Percentiles rank a stretch among this genome's conserved stretches.
phyloP scores from a whole-genome alignment of 805 yeast species.

The Lipomyces lipofer region DNA sequence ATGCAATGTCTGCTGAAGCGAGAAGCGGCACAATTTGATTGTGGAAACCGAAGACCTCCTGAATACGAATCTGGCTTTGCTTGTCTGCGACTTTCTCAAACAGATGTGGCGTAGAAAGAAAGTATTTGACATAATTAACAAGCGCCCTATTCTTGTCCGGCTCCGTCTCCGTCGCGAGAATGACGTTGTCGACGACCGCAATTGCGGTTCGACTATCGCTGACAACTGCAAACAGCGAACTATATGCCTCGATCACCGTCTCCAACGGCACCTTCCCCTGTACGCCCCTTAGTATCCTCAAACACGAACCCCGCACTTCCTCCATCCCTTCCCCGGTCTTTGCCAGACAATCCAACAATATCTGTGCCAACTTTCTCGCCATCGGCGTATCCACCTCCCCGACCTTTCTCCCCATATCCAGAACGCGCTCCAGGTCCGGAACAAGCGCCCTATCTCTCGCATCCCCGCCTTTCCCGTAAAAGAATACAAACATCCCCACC shows the following conservation, averaged over 20 bases:
- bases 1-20: neutral
- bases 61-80: neutral
- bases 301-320: constrained; percentile 9
- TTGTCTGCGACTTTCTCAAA: constrained; percentile 2
- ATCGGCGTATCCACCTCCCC: neutral
- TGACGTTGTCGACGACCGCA: constrained; percentile 13
- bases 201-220: neutral
- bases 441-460: constrained; percentile 10
- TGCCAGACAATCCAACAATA: constrained; percentile 10
- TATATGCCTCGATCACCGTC: constrained; percentile 14
- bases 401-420: neutral
- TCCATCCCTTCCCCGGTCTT: neutral
- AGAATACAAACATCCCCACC: constrained; percentile 18
- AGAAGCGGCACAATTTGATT: constrained; percentile 4
- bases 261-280: constrained; percentile 15
- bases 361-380: constrained; percentile 13
- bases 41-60: constrained; percentile 8
- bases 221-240: constrained; percentile 6
- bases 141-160: neutral
- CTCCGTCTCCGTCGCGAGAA: neutral
- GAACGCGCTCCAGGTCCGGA: constrained; percentile 8
- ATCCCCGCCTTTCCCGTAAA: constrained; percentile 18
- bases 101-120: constrained; percentile 20
- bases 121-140: neutral
- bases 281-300: constrained; percentile 10